A percentile compares a stretch with the other conserved stretches of the same genome.
Conservation (phyloP, 2,329 filamentous ascomycete species). For the Bipolaris zeicola region DNA sequence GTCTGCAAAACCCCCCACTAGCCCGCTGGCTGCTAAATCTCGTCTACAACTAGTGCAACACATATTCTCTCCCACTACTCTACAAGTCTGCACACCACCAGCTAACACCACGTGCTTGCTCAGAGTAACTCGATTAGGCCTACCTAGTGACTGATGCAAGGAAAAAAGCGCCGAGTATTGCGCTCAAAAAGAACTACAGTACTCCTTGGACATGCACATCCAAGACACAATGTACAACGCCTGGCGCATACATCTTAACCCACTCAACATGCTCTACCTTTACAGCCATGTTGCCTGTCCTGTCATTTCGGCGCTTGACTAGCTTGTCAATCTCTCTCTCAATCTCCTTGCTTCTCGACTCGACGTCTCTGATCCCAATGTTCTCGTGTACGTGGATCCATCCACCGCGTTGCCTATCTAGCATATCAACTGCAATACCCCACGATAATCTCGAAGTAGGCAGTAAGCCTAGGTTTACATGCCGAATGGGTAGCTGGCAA, state of each 20-base stretch:
- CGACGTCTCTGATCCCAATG: constrained; percentile 49
- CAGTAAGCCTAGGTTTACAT: constrained; percentile 65
- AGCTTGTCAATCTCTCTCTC: constrained; percentile 51
- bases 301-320: constrained; percentile 40
- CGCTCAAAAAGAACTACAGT: background rate
- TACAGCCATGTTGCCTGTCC: background rate
- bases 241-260: constrained; percentile 67
- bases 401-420: constrained; percentile 55
- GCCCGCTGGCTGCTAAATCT: background rate
- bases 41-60: background rate
- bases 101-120: background rate
- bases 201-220: constrained; percentile 51
- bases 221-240: constrained; percentile 66
- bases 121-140: background rate
- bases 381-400: constrained; percentile 69
- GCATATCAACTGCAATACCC: constrained; percentile 54
- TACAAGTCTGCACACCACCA: background rate
- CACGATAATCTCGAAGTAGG: constrained; percentile 59
- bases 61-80: background rate
- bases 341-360: constrained; percentile 41
- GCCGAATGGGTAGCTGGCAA: constrained; percentile 52
- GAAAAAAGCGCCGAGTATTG: background rate
- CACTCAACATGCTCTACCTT: constrained; percentile 56
- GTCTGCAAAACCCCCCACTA: background rate
- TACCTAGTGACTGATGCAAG: background rate